Evolutionary conservation across 169 alveolate species (phyloP).

Genomic region (Miamiensis avidus): DNA sequence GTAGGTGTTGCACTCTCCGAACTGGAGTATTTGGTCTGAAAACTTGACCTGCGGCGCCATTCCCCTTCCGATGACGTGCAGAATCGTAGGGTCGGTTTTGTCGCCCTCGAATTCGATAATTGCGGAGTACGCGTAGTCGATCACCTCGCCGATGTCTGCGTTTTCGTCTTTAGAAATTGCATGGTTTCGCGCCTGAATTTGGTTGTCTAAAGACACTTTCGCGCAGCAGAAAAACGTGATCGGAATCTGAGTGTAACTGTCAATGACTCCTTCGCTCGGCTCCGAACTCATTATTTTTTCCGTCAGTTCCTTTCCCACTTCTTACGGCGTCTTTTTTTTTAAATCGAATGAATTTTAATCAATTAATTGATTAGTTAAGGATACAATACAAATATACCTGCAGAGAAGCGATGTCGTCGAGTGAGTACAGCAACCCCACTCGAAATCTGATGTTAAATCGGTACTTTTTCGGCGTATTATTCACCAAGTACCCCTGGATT

Average conservation of each 20-base stretch:
- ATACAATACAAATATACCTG: background rate
- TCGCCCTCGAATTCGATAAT: slow-evolving; percentile 63
- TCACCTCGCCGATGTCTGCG: slow-evolving; percentile 53
- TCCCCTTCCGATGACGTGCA: slow-evolving; percentile 79
- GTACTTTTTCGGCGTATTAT: slow-evolving; percentile 81
- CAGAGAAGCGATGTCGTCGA: slow-evolving; percentile 52
- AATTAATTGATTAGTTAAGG: too few species aligned
- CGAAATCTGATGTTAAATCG: slow-evolving; percentile 69
- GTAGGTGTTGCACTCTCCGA: slow-evolving; percentile 79
- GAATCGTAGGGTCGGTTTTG: slow-evolving; percentile 65
- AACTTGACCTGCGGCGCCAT: slow-evolving; percentile 76
- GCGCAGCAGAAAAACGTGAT: slow-evolving; percentile 75
- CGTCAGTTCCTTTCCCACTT: slow-evolving; percentile 80
- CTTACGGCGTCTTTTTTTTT: slow-evolving; percentile 67
- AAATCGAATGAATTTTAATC: too few species aligned
- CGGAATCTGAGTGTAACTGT: slow-evolving; percentile 74
- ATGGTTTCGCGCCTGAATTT: slow-evolving; percentile 56
- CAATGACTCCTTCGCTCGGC: slow-evolving; percentile 75
- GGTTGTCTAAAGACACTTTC: slow-evolving; percentile 62
- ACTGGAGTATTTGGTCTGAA: slow-evolving; percentile 57
- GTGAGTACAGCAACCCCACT: slow-evolving; percentile 66
- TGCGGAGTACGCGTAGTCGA: slow-evolving; percentile 63
- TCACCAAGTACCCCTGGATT: slow-evolving; percentile 74
- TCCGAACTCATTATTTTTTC: slow-evolving; percentile 81
- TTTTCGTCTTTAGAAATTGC: slow-evolving; percentile 58